Evolutionary conservation across 495 filamentous ascomycete species (phyloP).

Genomic region (Haplographium delicatum): DNA sequence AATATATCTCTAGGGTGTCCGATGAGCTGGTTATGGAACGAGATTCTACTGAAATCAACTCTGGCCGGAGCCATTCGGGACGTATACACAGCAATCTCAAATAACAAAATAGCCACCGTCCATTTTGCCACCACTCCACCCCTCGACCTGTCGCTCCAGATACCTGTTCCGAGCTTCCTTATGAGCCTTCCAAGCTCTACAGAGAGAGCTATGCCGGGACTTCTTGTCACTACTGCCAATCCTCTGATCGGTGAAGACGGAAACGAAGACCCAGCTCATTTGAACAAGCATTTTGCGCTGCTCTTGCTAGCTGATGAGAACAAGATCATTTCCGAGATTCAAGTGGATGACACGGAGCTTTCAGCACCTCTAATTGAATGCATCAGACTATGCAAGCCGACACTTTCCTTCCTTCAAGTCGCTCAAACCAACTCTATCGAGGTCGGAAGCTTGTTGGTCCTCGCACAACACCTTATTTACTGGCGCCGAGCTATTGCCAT

Average conservation of each 20-base stretch:
- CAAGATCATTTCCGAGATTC: conserved; percentile 76
- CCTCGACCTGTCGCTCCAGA: conserved; percentile 73
- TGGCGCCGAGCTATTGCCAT: conserved; percentile 92
- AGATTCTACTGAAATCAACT: conserved; percentile 70
- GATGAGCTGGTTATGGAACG: conserved; percentile 55
- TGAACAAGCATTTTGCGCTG: conserved; percentile 81
- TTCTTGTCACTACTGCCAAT: conserved; percentile 83
- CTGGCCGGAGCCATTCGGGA: conserved; percentile 78
- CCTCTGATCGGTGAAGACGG: conserved; percentile 62
- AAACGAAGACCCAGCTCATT: conserved; percentile 51
- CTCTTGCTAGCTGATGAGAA: conserved; percentile 81
- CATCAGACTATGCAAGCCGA: conserved; percentile 76
- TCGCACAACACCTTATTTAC: conserved; percentile 88
- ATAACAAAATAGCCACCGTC: conserved; percentile 68
- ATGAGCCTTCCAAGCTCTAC: conserved; percentile 63
- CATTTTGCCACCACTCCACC: conserved; percentile 39
- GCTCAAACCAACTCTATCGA: conserved; percentile 66
- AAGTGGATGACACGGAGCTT: conserved; percentile 65
- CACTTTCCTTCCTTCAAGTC: conserved; percentile 66
- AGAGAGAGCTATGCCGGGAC: conserved; percentile 60
- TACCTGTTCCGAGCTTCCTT: conserved; percentile 73
- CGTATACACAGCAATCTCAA: conserved; percentile 73
- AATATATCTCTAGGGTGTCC: conserved; percentile 37
- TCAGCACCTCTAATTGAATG: conserved; percentile 74
- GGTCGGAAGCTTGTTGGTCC: conserved; percentile 71